Conservation (phyloP, 2,329 filamentous ascomycete genomes). For the Xylariales sp. region DNA sequence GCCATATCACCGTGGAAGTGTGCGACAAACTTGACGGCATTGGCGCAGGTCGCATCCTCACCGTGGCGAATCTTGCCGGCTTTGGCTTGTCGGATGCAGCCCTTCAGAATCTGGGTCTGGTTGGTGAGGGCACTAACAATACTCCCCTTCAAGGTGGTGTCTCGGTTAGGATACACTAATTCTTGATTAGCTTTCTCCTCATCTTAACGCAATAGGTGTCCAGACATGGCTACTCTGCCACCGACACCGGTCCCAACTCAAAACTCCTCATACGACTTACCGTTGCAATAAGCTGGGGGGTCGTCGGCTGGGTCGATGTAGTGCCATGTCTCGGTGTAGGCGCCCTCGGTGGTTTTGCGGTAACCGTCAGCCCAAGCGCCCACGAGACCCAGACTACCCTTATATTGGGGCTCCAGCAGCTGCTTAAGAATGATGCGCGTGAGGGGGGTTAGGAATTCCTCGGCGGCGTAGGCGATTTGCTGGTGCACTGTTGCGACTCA, state of each 20-base stretch:
- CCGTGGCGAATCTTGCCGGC: constrained; percentile 36
- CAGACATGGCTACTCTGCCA: not conserved
- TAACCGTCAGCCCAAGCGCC: constrained; percentile 56
- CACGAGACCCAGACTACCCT: constrained; percentile 52
- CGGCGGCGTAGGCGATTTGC: constrained; percentile 41
- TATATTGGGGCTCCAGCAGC: constrained; percentile 49
- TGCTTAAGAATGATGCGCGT: constrained; percentile 46
- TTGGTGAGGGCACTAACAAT: constrained; percentile 45
- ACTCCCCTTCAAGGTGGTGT: constrained; percentile 52
- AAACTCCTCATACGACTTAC: not conserved
- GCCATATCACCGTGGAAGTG: constrained; percentile 62
- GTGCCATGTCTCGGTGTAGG: constrained; percentile 53
- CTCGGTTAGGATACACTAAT: constrained; percentile 51
- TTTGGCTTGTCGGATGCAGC: constrained; percentile 37
- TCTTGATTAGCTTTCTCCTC: constrained; percentile 2
- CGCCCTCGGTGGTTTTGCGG: constrained; percentile 51
- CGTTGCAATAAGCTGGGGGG: constrained; percentile 52
- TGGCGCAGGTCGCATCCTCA: constrained; percentile 35
- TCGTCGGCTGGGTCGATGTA: constrained; percentile 57
- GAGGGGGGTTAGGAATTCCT: constrained; percentile 39
- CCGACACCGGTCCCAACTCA: not conserved
- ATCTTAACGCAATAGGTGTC: not conserved
- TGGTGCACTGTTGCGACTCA: constrained; percentile 37
- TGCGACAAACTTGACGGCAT: constrained; percentile 50
- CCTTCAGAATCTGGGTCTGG: constrained; percentile 42